Evolutionary conservation across 2,329 filamentous ascomycete species (phyloP), one percentile per base, ranked within the genome.

Genomic region (Paracoccidioides lutzii): DNA sequence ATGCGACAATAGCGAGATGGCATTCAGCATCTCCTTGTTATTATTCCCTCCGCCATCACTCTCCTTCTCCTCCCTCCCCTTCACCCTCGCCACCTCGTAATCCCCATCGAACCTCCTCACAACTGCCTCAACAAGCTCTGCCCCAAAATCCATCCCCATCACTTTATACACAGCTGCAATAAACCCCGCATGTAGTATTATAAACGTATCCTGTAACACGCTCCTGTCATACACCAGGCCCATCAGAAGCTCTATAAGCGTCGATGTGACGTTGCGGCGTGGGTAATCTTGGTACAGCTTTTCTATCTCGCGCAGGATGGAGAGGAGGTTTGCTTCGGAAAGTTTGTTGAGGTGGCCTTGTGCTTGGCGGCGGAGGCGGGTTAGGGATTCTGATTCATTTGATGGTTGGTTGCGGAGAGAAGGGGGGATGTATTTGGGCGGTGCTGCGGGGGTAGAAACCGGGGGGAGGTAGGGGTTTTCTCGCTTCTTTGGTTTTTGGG

Each of bases 391-490:
- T 1, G 80, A 78, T 60, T 87, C 83, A 0, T 82, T 81, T 0
- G 79, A 76, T 2, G 80, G 71, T 38, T 78, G 74, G 61, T 79
- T 83, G 49, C 90, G 81, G 54, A 93, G 74, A 0, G 90, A 95
- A 2, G 91, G 93, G 1, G 93, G 91, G 3, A 96, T 79, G 64
- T 98, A 98, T 79, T 94, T 95, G 5, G 77, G 59, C 1, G 74
- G 68, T 4, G 69, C 65, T 32, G 71, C 10, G 4, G 53, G 60
- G 3, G 66, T 12, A 15, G 60, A 52, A 7, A 77, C 71, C 7
- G 91, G 91, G 3, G 91, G 86, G 52, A 91, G 76, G 62, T 95
- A 97, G 4, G 91, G 91, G 62, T 97, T 96, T 69, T 97, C 91
- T 58, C 82, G 58, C 75, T 77, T 59, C 75, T 76, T 45, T 68